Percentiles rank a stretch among this genome's conserved stretches.
Conservation (phyloP, 768 basidiomycete species). For the Phanerochaete sordida region DNA sequence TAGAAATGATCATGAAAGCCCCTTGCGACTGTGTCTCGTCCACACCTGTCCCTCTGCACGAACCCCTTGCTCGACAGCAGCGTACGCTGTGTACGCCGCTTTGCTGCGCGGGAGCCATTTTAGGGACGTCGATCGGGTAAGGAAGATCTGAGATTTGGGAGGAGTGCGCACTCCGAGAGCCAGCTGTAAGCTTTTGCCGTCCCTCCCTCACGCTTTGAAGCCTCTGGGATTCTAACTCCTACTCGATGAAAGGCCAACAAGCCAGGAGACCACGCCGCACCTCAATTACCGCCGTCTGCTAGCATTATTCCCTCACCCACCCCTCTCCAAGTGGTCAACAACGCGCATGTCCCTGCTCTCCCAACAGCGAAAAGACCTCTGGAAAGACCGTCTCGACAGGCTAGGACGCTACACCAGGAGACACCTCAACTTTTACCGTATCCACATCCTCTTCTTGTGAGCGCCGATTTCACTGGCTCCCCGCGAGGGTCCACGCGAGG, state of each 20-base stretch:
- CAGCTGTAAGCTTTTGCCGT: not conserved
- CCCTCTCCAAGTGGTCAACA: not conserved
- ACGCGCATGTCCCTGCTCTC: slow-evolving; percentile 2
- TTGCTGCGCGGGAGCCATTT: not conserved
- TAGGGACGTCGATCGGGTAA: not conserved
- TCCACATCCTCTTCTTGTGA: slow-evolving; percentile 43
- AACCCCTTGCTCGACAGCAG: not conserved
- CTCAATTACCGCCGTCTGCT: not conserved
- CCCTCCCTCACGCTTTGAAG: not conserved
- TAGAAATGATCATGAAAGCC: not conserved
- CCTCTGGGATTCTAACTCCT: not conserved
- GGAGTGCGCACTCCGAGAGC: not conserved
- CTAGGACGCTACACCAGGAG: slow-evolving; percentile 16
- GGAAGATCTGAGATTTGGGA: not conserved
- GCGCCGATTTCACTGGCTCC: no score
- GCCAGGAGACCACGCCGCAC: not conserved
- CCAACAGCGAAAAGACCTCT: slow-evolving; percentile 1
- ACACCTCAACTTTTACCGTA: slow-evolving; percentile 46
- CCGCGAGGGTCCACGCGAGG: not conserved
- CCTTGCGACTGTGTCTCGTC: not conserved
- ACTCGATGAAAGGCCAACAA: not conserved
- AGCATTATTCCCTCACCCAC: not conserved
- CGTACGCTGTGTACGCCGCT: not conserved
- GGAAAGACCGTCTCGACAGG: slow-evolving; percentile 15
- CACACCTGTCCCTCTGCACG: not conserved